These are phyloP conservation scores for Eimeria necatrix DNA, from an alignment of 169 alveolate genomes.

Conservation along the genomic window DNA sequence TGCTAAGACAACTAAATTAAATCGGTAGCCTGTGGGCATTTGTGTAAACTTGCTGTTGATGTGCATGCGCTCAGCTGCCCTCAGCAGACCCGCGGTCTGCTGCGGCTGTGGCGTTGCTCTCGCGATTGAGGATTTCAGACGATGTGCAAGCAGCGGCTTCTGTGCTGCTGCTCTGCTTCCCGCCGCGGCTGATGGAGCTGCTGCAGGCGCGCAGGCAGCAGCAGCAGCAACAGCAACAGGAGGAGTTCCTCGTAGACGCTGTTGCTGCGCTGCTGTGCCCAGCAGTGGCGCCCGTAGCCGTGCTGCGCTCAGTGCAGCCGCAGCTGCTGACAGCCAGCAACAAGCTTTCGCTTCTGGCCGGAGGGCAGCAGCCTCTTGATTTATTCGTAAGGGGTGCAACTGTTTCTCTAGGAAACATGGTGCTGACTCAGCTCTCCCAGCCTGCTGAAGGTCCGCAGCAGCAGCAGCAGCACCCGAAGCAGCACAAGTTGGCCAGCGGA, in stretches of 20 bases:
- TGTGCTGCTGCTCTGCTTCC: constrained; percentile 35
- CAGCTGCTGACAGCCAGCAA: background rate
- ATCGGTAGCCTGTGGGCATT: no score
- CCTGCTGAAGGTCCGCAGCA: background rate
- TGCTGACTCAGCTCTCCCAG: background rate
- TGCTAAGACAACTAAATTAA: no score
- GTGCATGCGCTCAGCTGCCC: constrained; percentile 67
- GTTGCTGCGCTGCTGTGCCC: constrained; percentile 46
- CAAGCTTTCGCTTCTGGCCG: background rate
- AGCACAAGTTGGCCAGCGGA: constrained; percentile 10
- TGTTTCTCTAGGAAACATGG: constrained; percentile 45
- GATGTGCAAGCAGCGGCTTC: constrained; percentile 42
- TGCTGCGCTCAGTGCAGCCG: constrained; percentile 49
- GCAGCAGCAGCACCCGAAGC: constrained; percentile 1
- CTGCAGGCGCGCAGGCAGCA: constrained; percentile 28
- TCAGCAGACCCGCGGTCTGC: constrained; percentile 56
- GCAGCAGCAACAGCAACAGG: constrained; percentile 26
- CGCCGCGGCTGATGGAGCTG: background rate
- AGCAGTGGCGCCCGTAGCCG: constrained; percentile 46
- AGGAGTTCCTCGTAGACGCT: background rate
- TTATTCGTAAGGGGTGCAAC: background rate
- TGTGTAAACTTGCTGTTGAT: background rate
- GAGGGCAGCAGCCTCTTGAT: constrained; percentile 27
- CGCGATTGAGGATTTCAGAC: constrained; percentile 55
- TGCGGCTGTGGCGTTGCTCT: constrained; percentile 64